Evolutionary conservation across 805 yeast species (phyloP).

Genomic region (Metschnikowia kofuensis): DNA sequence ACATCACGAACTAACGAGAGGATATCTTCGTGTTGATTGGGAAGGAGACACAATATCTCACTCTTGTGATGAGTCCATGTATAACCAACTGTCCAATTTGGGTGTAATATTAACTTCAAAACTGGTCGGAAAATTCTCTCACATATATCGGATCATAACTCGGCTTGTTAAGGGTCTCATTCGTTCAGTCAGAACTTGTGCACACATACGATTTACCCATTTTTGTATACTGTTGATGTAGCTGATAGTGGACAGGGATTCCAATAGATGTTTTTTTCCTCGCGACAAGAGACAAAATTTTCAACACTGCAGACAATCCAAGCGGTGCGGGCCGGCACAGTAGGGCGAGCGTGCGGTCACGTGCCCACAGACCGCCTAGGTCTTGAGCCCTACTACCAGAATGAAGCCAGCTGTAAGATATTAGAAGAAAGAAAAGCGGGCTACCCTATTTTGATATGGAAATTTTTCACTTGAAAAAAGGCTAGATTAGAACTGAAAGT

Average conservation of each 20-base stretch:
- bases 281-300: slow-evolving; percentile 18
- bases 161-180: neutral
- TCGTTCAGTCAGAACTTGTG: neutral
- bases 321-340: slow-evolving; percentile 7
- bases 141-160: neutral
- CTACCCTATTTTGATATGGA: no score
- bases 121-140: neutral
- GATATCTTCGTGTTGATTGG: no score
- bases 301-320: slow-evolving; percentile 16
- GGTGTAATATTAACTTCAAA: no score
- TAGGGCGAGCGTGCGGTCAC: neutral
- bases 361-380: slow-evolving; percentile 4
- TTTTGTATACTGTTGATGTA: slow-evolving; percentile 20
- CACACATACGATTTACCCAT: slow-evolving; percentile 33
- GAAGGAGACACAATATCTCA: no score
- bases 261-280: slow-evolving; percentile 7
- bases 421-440: neutral
- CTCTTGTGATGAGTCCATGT: no score
- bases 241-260: slow-evolving; percentile 8
- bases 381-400: slow-evolving; percentile 6
- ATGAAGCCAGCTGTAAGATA: no score
- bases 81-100: no score
- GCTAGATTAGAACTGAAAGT: no score
- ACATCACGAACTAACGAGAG: no score
- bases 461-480: no score